Evolutionary conservation across 2,329 filamentous ascomycete species (phyloP), one percentile per base, ranked within the genome.

Genomic region (Aspergillus tamarii): DNA sequence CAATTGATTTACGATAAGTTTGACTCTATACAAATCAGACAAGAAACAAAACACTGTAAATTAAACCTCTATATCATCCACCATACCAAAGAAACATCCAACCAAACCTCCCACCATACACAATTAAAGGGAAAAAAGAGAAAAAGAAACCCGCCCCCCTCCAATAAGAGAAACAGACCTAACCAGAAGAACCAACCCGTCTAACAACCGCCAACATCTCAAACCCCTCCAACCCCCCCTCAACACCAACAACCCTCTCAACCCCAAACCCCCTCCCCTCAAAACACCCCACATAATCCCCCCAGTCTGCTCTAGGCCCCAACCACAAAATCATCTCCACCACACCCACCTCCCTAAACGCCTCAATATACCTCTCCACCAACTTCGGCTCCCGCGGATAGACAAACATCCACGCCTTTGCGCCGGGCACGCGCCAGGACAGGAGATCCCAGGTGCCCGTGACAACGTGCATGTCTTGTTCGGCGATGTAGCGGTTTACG

Each of bases 341-440:
- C 19, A 70, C 62, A 11, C 50, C 34, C 26, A 54, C n/a, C 60
- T 54, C 43, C 0, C 64, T 67, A 59, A 71, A 69, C 1, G 21
- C 45, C 36, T 78, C 68, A 32, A 86, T 50, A 64, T 87, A 86
- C 61, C 75, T 76, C 2, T 65, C 66, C 14, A 86, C 66, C 12
- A 87, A 70, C 4, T 72, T 77, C 4, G 82, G 77, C n/a, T 82
- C 75, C 16, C 83, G 79, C 1, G 84, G 84, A 67, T 86, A 87
- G 30, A 85, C 81, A 72, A 87, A 86, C 64, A 86, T 72, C 80
- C 84, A 82, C n/a, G 74, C 76, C 1, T 67, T 63, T 10, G 82
- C 82, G n/a, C 79, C 66, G 6, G 72, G 64, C 3, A 82, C 83
- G 12, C 80, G 73, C 1, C 77, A 61, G 59, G 79, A 78, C 10